phyloP scores from a whole-genome alignment of 495 filamentous ascomycete genomes.

The Melanomma pulvis-pyrius region DNA sequence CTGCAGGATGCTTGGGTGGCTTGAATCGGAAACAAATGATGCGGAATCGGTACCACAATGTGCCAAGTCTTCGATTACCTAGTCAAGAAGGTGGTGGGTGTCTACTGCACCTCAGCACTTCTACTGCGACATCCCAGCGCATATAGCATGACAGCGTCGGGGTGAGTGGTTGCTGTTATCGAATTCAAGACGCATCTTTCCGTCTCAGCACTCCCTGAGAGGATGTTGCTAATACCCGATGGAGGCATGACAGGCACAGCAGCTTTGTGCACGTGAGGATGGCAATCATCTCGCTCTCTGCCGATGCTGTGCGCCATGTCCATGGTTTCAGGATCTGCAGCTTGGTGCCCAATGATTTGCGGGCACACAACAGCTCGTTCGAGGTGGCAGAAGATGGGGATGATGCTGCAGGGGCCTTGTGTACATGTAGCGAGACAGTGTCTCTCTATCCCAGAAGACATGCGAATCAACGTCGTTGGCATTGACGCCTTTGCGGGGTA shows the following conservation, averaged over 20 bases:
- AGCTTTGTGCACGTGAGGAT: background rate
- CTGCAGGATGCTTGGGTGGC: conserved; percentile 20
- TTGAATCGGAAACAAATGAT: conserved; percentile 17
- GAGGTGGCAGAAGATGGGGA: background rate
- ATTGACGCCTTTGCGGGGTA: conserved; percentile 24
- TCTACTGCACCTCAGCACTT: too few species aligned
- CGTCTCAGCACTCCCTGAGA: background rate
- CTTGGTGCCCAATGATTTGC: background rate
- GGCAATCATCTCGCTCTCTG: background rate
- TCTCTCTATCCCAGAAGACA: background rate
- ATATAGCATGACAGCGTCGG: too few species aligned
- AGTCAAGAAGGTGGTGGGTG: conserved; percentile 6
- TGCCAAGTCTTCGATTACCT: background rate
- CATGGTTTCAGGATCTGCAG: conserved; percentile 15
- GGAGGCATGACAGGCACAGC: conserved; percentile 1
- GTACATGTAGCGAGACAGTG: background rate
- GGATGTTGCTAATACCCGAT: background rate
- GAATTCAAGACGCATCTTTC: background rate
- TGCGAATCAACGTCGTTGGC: background rate
- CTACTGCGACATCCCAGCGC: too few species aligned
- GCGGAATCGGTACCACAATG: conserved; percentile 9
- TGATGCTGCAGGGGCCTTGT: background rate
- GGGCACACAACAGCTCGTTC: background rate
- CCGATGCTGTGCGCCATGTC: conserved; percentile 15
- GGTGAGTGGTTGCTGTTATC: background rate